These are phyloP conservation scores for Adansonia digitata DNA, from an alignment of 345 rosid genomes.

Conservation along the genomic window DNA sequence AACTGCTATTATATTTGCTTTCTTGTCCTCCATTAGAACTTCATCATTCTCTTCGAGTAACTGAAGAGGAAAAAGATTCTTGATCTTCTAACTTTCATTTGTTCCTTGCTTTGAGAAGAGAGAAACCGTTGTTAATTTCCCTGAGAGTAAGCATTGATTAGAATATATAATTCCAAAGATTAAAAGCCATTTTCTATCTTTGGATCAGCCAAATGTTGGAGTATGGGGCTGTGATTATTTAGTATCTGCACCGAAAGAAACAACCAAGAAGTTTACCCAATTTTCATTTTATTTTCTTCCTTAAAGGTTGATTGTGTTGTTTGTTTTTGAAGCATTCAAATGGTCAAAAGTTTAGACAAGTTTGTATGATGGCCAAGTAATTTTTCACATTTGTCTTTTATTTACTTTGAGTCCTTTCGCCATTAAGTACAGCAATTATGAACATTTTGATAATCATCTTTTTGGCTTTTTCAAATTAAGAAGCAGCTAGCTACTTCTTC, in stretches of 20 bases:
- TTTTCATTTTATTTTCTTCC: neutral
- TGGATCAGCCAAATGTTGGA: neutral
- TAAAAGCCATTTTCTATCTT: neutral
- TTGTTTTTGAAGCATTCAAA: neutral
- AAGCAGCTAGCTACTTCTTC: neutral
- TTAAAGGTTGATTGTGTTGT: neutral
- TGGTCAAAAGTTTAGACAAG: neutral
- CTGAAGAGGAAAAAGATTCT: neutral
- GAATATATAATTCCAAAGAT: neutral
- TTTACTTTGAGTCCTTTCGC: neutral
- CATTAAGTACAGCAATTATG: neutral
- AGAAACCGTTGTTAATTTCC: neutral
- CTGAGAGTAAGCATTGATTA: neutral
- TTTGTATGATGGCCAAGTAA: neutral
- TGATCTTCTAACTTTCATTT: neutral
- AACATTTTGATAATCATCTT: neutral
- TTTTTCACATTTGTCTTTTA: neutral
- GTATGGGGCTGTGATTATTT: neutral
- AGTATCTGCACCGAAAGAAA: neutral
- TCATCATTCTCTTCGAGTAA: conserved; percentile 2
- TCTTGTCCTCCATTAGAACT: conserved; percentile 73
- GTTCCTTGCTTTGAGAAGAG: neutral
- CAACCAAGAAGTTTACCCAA: neutral
- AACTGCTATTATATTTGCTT: conserved; percentile 40
- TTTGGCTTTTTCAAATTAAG: neutral